A percentile compares a stretch with the other conserved stretches of the same genome.
Evolutionary conservation across 805 yeast species (phyloP).

Genomic region (Candida koratica): DNA sequence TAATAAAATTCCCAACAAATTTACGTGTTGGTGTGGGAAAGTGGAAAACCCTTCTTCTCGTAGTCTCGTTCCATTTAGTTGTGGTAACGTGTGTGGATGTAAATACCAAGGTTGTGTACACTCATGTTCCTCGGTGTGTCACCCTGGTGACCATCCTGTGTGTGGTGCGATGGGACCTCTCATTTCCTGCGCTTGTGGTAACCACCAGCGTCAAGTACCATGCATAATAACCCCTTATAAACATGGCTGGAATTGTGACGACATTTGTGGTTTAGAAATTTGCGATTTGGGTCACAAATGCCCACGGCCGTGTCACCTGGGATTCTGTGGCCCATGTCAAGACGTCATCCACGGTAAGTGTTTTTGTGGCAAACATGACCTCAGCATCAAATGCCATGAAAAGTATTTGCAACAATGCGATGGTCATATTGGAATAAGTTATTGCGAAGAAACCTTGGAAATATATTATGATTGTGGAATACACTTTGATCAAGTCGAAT

Average conservation of each 20-base stretch:
- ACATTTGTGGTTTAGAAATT: slow-evolving; percentile 54
- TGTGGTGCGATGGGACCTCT: slow-evolving; percentile 79
- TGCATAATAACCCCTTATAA: slow-evolving; percentile 67
- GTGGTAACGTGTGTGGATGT: slow-evolving; percentile 77
- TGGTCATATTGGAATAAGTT: slow-evolving; percentile 31
- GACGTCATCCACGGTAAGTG: slow-evolving; percentile 49
- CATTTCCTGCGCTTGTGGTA: slow-evolving; percentile 73
- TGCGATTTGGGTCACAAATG: slow-evolving; percentile 71
- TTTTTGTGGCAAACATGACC: slow-evolving; percentile 66
- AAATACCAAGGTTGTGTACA: slow-evolving; percentile 62
- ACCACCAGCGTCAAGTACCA: slow-evolving; percentile 59
- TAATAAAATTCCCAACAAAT: slow-evolving; percentile 49
- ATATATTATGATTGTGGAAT: slow-evolving; percentile 59
- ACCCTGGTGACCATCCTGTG: slow-evolving; percentile 82
- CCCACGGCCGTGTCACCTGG: slow-evolving; percentile 61
- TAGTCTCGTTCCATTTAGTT: slow-evolving; percentile 67
- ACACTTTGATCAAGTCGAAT: slow-evolving; percentile 47
- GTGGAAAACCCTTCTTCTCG: slow-evolving; percentile 63
- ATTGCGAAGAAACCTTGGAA: slow-evolving; percentile 40
- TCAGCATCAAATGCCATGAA: slow-evolving; percentile 43
- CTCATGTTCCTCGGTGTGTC: slow-evolving; percentile 71
- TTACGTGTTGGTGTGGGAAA: slow-evolving; percentile 89
- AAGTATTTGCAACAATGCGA: slow-evolving; percentile 34
- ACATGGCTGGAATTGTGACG: slow-evolving; percentile 65
- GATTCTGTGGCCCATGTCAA: slow-evolving; percentile 74